A percentile compares a stretch with the other conserved stretches of the same genome.
Conservation (phyloP, 331 rosid species). For the Malus hybrid region DNA sequence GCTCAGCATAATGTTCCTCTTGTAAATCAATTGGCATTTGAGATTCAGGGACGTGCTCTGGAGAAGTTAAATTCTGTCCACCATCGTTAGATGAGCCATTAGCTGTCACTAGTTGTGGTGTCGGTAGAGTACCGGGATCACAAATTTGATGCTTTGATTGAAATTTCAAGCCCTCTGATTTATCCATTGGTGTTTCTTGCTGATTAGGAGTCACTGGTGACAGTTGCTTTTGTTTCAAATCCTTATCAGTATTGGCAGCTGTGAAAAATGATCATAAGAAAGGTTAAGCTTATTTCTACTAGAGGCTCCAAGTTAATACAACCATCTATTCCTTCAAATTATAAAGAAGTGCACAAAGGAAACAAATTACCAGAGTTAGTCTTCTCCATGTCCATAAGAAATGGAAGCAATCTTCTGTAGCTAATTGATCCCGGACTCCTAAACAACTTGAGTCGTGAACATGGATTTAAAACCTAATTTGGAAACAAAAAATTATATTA, state of each 20-base stretch:
- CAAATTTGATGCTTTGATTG: constrained; percentile 12
- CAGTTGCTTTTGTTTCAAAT: constrained; percentile 14
- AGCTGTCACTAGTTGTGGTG: constrained; percentile 2
- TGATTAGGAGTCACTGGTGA: constrained; percentile 12
- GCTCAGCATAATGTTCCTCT: constrained; percentile 29
- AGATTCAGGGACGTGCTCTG: constrained; percentile 4
- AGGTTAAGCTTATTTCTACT: neutral
- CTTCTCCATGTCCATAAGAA: constrained; percentile 24
- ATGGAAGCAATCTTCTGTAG: constrained; percentile 69
- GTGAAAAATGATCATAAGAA: neutral
- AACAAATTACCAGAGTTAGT: constrained; percentile 27
- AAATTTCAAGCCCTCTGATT: constrained; percentile 17
- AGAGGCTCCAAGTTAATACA: neutral
- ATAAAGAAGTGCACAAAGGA: neutral
- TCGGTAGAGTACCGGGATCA: constrained; percentile 17
- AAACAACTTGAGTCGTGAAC: constrained; percentile 31
- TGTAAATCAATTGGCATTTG: constrained; percentile 9
- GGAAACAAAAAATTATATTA: neutral
- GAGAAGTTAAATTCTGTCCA: constrained; percentile 16
- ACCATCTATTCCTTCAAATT: neutral
- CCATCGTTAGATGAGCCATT: constrained; percentile 12
- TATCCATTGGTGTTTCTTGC: constrained; percentile 13
- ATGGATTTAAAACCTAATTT: constrained; percentile 44
- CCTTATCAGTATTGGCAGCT: constrained; percentile 34
- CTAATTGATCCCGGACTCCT: constrained; percentile 37